Percentiles rank a stretch among this genome's conserved stretches.
Conservation (phyloP, 2,329 filamentous ascomycete species). For the Acephala macrosclerotiorum region DNA sequence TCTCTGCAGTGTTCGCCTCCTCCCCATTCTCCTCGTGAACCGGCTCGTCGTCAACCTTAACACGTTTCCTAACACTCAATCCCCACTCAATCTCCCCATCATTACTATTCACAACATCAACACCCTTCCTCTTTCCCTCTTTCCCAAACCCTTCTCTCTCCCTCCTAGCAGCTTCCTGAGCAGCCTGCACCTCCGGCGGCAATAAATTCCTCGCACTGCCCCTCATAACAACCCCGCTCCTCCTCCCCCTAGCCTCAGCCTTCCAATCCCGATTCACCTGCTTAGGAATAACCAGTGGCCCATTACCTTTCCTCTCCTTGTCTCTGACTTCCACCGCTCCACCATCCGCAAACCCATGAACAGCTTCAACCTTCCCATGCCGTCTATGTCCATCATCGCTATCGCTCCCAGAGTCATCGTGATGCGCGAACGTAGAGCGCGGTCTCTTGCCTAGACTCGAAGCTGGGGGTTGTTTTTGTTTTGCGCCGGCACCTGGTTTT, state of each 20-base stretch:
- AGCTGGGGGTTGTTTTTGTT: slow-evolving; percentile 32
- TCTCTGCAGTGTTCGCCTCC: neutral
- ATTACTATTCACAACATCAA: slow-evolving; percentile 58
- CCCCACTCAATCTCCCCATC: slow-evolving; percentile 52
- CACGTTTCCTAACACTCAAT: slow-evolving; percentile 53
- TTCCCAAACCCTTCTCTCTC: slow-evolving; percentile 46
- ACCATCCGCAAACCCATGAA: slow-evolving; percentile 60
- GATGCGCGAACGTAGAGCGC: slow-evolving; percentile 50
- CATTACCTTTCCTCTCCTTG: slow-evolving; percentile 43
- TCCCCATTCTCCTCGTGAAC: slow-evolving; percentile 30
- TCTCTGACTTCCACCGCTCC: slow-evolving; percentile 48
- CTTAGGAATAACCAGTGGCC: slow-evolving; percentile 61
- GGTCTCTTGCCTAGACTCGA: slow-evolving; percentile 50
- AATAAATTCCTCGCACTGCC: slow-evolving; percentile 58
- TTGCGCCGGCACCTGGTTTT: slow-evolving; percentile 40
- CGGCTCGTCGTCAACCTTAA: slow-evolving; percentile 35
- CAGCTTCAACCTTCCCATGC: slow-evolving; percentile 51
- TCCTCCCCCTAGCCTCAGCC: slow-evolving; percentile 53
- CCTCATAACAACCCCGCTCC: slow-evolving; percentile 37
- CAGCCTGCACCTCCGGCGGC: slow-evolving; percentile 60
- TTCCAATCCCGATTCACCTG: slow-evolving; percentile 70
- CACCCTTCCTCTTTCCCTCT: slow-evolving; percentile 43
- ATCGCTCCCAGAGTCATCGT: slow-evolving; percentile 60
- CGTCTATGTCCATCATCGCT: slow-evolving; percentile 51
- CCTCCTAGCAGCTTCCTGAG: slow-evolving; percentile 35